Conservation (phyloP, 2,329 filamentous ascomycete species). For the Ophiostoma novo-ulmi region DNA sequence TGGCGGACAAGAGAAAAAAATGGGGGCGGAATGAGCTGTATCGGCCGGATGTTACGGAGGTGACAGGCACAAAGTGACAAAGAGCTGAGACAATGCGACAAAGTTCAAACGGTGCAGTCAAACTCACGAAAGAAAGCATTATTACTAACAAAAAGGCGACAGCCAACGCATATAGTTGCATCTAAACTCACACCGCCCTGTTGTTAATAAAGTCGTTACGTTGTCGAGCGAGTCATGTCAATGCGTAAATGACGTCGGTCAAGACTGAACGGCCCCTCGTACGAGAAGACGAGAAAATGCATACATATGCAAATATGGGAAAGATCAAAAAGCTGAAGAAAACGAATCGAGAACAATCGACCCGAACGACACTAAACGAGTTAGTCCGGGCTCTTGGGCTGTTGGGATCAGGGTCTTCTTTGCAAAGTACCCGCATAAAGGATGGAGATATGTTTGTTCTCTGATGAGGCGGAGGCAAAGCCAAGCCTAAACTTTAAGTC, state of each 20-base stretch:
- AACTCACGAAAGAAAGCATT: background rate
- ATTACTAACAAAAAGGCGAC: no score
- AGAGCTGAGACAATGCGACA: background rate
- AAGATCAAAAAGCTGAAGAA: background rate
- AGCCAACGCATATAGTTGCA: no score
- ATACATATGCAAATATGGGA: background rate
- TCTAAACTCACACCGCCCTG: background rate
- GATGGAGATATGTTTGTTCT: background rate
- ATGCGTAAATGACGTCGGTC: background rate
- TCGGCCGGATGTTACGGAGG: background rate
- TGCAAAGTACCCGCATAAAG: background rate
- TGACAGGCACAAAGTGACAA: background rate
- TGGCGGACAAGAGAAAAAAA: background rate
- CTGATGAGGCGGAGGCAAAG: background rate
- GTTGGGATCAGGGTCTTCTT: background rate
- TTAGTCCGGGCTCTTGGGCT: background rate
- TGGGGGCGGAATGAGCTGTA: background rate
- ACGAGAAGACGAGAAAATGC: background rate
- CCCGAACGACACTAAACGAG: background rate
- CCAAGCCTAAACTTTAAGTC: conserved; percentile 1
- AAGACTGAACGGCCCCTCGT: background rate
- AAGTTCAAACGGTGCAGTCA: background rate
- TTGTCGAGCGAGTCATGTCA: background rate
- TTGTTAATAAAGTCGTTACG: background rate
- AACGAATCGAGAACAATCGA: background rate